Percentiles rank a stretch among this genome's conserved stretches.
Conservation (phyloP, 2,329 filamentous ascomycete species). For the Aspergillus intermedius region DNA sequence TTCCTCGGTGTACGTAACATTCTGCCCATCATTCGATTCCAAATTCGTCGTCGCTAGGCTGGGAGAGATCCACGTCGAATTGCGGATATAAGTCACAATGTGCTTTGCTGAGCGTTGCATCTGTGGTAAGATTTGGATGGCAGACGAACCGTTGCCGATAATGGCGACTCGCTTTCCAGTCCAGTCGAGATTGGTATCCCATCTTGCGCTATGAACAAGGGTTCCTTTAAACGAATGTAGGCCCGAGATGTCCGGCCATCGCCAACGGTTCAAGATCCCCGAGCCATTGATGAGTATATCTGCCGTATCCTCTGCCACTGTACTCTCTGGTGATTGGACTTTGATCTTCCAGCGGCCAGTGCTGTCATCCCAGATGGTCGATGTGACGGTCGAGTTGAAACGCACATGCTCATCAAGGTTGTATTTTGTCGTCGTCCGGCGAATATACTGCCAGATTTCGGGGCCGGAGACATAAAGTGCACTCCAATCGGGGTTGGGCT, state of each 20-base stretch:
- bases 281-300: slow-evolving; percentile 21
- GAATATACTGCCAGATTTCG: slow-evolving; percentile 40
- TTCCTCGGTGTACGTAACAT: slow-evolving; percentile 20
- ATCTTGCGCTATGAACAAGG: slow-evolving; percentile 21
- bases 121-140: slow-evolving; percentile 26
- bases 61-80: slow-evolving; percentile 23
- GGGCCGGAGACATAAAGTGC: slow-evolving; percentile 33
- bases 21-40: slow-evolving; percentile 14
- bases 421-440: slow-evolving; percentile 33
- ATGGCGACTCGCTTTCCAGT: slow-evolving; percentile 21
- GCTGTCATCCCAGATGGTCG: slow-evolving; percentile 32
- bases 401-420: slow-evolving; percentile 34
- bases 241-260: slow-evolving; percentile 25
- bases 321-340: slow-evolving; percentile 9
- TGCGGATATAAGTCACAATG: slow-evolving; percentile 22
- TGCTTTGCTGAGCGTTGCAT: slow-evolving; percentile 14
- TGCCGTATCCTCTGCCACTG: slow-evolving; percentile 11
- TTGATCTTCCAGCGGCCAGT: slow-evolving; percentile 12
- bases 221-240: slow-evolving; percentile 19
- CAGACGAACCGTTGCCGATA: slow-evolving; percentile 28
- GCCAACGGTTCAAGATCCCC: slow-evolving; percentile 18
- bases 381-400: slow-evolving; percentile 32
- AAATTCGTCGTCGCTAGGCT: slow-evolving; percentile 12
- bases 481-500: slow-evolving; percentile 38
- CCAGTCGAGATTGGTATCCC: slow-evolving; percentile 20